Percentiles rank a stretch among this genome's conserved stretches.
Conservation (phyloP, 352 stramenopile species). For the Pythium oligandrum region DNA sequence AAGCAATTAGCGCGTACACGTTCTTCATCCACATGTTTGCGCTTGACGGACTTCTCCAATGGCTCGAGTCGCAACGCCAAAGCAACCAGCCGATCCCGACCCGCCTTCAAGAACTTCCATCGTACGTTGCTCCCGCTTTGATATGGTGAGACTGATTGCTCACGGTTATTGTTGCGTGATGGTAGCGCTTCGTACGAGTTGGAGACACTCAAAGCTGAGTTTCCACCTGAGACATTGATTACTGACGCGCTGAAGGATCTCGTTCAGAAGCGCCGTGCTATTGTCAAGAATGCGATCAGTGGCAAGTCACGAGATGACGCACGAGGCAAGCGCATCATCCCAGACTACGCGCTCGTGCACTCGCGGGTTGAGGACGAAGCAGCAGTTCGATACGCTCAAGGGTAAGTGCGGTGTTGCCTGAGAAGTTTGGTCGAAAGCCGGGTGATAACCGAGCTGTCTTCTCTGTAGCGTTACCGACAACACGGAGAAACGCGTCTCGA, state of each 20-base stretch:
- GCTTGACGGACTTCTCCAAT: constrained; percentile 46
- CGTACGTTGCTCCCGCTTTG: too few species aligned
- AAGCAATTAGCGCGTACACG: constrained; percentile 66
- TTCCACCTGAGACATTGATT: constrained; percentile 26
- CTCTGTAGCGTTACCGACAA: constrained; percentile 9
- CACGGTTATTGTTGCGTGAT: not conserved
- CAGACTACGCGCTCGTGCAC: constrained; percentile 69
- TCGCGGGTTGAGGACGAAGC: constrained; percentile 15
- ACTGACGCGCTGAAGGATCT: constrained; percentile 58
- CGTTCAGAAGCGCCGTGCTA: constrained; percentile 38
- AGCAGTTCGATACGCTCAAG: constrained; percentile 16
- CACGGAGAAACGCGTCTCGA: constrained; percentile 6
- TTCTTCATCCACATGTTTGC: constrained; percentile 83
- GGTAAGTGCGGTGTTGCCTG: constrained; percentile 7
- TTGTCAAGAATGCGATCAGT: constrained; percentile 52
- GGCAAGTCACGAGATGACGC: constrained; percentile 71
- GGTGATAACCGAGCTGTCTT: not conserved
- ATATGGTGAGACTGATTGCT: too few species aligned
- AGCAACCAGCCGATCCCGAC: too few species aligned
- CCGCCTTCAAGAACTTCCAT: too few species aligned
- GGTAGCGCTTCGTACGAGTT: constrained; percentile 31
- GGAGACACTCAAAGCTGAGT: constrained; percentile 39
- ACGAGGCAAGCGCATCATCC: constrained; percentile 61
- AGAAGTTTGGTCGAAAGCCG: not conserved
- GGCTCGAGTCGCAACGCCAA: constrained; percentile 4